Evolutionary conservation across 2,329 filamentous ascomycete species (phyloP).

Genomic region (Microdochium paspali): DNA sequence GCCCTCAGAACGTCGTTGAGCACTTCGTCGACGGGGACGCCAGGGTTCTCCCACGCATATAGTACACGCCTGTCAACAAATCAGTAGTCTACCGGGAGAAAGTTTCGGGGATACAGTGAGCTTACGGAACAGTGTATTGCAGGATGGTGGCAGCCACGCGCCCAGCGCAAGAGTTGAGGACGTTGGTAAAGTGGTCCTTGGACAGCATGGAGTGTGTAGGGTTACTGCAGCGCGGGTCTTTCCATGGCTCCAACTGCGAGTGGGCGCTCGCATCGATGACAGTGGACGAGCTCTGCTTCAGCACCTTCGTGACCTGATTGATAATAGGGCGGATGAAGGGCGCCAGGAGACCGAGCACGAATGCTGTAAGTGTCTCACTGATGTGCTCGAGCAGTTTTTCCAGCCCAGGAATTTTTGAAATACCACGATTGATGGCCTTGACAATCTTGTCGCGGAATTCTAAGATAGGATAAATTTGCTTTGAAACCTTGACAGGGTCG

Average conservation of each 20-base stretch:
- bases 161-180: conserved; percentile 70
- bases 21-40: conserved; percentile 74
- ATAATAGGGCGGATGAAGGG: conserved; percentile 92
- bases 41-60: conserved; percentile 86
- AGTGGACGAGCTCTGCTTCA: conserved; percentile 77
- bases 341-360: conserved; percentile 81
- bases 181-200: conserved; percentile 77
- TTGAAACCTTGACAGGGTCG: conserved; percentile 66
- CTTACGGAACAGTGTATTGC: conserved; percentile 75
- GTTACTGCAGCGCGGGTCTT: conserved; percentile 62
- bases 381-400: conserved; percentile 90
- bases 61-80: conserved; percentile 54
- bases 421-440: conserved; percentile 71
- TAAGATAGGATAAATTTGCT: conserved; percentile 89
- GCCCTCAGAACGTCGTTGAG: conserved; percentile 70
- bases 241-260: conserved; percentile 74
- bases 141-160: conserved; percentile 66
- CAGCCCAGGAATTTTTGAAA: conserved; percentile 86
- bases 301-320: conserved; percentile 68
- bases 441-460: conserved; percentile 92
- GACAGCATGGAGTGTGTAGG: conserved; percentile 77
- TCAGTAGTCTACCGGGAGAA: conserved; percentile 9
- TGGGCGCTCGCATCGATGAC: conserved; percentile 60
- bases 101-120: conserved; percentile 5
- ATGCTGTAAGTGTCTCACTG: conserved; percentile 83